Evolutionary conservation across 192 early-diverging fungal genomes (phyloP), one percentile per base, ranked within the genome.

Genomic region (Radiomyces spectabilis): DNA sequence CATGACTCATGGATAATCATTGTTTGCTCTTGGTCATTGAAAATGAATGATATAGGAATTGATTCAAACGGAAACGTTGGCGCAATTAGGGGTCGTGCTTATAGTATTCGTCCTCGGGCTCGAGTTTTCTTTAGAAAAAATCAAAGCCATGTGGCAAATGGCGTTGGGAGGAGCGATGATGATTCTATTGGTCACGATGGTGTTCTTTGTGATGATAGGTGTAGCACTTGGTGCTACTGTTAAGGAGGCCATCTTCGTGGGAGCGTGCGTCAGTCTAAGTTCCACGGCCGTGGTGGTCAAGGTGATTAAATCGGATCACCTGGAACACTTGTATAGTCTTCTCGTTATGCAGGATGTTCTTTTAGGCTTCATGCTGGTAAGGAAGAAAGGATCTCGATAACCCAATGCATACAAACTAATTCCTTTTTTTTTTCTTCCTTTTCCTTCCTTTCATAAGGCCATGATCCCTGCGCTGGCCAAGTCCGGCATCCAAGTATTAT

Each of bases 41-140:
- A n/a, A n/a, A n/a, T n/a, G n/a, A n/a, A n/a, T n/a, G n/a, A n/a
- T 22, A n/a, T 48, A 72, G 60, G 66, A 75, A 54, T 46, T 75
- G 1, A 72, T 75, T 45, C 73, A 75, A 47, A 68, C 63, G 18
- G 80, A 82, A 56, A 82, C 80, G 25, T 45, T 82, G 4, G 66
- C 79, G 0, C 69, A 74, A 32, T 53, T 82, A 2, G 80, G 80
- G 9, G 73, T 82, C 4, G 62, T 79, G 2, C 68, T 82, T 22
- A 79, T 82, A 15, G 68, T 82, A 5, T 82, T 82, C 53, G 68
- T 82, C 5, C 55, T 82, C 4, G 80, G 80, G 0, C 48, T 82
- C 9, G 80, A 82, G 47, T 82, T 80, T 49, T 79, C 71, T 27
- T 32, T 78, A n/a, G 62, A 67, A 10, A 82, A 82, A 46, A 16